Evolutionary conservation across 1,284 basidiomycete genomes (phyloP).

Genomic region (Leccinum idahoense): DNA sequence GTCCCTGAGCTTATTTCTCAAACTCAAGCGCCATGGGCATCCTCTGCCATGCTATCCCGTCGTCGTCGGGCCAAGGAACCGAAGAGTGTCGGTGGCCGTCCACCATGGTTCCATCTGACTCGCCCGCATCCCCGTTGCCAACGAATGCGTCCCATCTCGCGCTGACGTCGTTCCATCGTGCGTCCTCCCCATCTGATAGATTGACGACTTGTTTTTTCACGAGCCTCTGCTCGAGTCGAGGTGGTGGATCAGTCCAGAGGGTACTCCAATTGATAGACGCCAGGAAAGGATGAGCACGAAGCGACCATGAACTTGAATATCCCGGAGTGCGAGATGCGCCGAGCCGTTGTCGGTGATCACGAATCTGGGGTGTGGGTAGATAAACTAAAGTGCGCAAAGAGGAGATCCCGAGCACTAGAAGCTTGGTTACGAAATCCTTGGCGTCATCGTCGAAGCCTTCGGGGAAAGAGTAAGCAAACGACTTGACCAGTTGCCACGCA

Average conservation of each 20-base stretch:
- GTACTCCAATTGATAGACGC: conserved; percentile 60
- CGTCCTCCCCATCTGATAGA: conserved; percentile 36
- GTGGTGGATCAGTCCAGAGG: conserved; percentile 69
- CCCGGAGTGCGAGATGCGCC: conserved; percentile 49
- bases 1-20: conserved; percentile 21
- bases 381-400: background rate
- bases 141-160: conserved; percentile 48
- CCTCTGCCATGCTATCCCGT: conserved; percentile 45
- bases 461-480: conserved; percentile 68
- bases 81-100: background rate
- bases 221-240: conserved; percentile 52
- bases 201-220: conserved; percentile 42
- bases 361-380: conserved; percentile 40
- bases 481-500: conserved; percentile 77
- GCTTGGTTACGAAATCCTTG: conserved; percentile 59
- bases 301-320: conserved; percentile 41
- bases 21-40: conserved; percentile 37
- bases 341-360: conserved; percentile 69
- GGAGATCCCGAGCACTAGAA: conserved; percentile 49
- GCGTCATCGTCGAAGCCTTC: conserved; percentile 67
- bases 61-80: conserved; percentile 20
- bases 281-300: conserved; percentile 79
- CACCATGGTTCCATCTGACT: conserved; percentile 9
- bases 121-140: conserved; percentile 10
- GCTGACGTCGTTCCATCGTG: conserved; percentile 46